Evolutionary conservation across 1,284 basidiomycete species (phyloP), one percentile per base, ranked within the genome.

Genomic region (Ganoderma leucocontextum): DNA sequence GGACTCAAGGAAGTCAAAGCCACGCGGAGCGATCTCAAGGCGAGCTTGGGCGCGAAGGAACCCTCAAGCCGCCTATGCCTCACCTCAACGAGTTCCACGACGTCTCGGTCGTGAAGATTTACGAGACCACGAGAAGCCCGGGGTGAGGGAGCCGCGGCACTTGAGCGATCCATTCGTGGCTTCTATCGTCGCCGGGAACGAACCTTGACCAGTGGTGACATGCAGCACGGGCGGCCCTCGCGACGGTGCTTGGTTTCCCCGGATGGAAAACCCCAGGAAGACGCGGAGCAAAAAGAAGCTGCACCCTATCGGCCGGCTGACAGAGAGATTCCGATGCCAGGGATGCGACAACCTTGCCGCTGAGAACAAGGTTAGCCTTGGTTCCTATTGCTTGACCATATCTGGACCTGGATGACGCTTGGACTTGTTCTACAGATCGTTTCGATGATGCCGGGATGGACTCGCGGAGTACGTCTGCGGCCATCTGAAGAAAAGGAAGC

Each of bases 311-410:
- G 83, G 89, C 49, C 82, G 89, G 60, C 66, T 88, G 15, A 88
- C 85, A 8, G 88, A 89, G 0, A 79, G 86, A 33, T 92, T 91
- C 76, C 75, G 79, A 38, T 93, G 91, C 75, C 83, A 76, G 66
- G n/a, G 44, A 47, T n/a, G 8, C 44, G n/a, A 22, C 44, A 47
- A 10, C 8, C n/a, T 47, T 47, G 44, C 44, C 44, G 44, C 44
- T 47, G 44, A 47, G n/a, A 9, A 47, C 22, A 47, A 47, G 44
- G 44, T 47, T 47, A n/a, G 44, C 8, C 7, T 10, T 15, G 19
- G 7, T 22, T 47, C n/a, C 6, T 3, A 22, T 22, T 47, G 8
- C 44, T n/a, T 47, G n/a, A n/a, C n/a, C 44, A 10, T n/a, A 8
- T 10, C 29, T 15, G 13, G 39, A 41, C 39, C 8, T 41, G 12